Conservation (phyloP, 2,329 filamentous ascomycete species). For the Fusarium sp. region DNA sequence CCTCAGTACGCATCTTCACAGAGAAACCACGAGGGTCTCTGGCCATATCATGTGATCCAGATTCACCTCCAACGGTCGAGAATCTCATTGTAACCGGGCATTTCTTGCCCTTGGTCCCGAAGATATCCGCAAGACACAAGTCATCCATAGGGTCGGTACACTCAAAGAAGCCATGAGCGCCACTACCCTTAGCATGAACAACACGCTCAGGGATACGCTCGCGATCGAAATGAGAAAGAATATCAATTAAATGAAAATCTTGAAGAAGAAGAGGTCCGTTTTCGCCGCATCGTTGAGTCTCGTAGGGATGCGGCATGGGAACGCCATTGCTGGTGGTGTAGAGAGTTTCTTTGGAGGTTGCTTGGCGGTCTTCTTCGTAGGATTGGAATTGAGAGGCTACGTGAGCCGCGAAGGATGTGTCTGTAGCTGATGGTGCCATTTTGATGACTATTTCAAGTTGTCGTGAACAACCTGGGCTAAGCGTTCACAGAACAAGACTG, state of each 20-base stretch:
- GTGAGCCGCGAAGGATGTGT: constrained; percentile 54
- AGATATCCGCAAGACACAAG: constrained; percentile 64
- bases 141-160: constrained; percentile 63
- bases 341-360: constrained; percentile 54
- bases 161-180: constrained; percentile 67
- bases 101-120: constrained; percentile 73
- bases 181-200: constrained; percentile 70
- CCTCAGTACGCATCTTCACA: constrained; percentile 75
- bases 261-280: constrained; percentile 69
- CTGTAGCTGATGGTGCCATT: constrained; percentile 46
- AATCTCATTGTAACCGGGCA: constrained; percentile 76
- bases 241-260: constrained; percentile 72
- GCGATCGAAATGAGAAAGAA: constrained; percentile 70
- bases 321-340: constrained; percentile 69
- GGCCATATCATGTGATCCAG: constrained; percentile 76
- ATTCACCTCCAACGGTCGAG: constrained; percentile 81
- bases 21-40: constrained; percentile 80
- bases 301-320: constrained; percentile 69
- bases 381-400: constrained; percentile 53
- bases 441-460: no score
- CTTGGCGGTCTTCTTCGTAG: constrained; percentile 56
- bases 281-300: constrained; percentile 66
- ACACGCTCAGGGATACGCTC: constrained; percentile 72
- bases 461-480: no score
- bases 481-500: no score